These are phyloP conservation scores for Cicer bijugum DNA, from an alignment of 306 rosid species.

Conservation along the genomic window DNA sequence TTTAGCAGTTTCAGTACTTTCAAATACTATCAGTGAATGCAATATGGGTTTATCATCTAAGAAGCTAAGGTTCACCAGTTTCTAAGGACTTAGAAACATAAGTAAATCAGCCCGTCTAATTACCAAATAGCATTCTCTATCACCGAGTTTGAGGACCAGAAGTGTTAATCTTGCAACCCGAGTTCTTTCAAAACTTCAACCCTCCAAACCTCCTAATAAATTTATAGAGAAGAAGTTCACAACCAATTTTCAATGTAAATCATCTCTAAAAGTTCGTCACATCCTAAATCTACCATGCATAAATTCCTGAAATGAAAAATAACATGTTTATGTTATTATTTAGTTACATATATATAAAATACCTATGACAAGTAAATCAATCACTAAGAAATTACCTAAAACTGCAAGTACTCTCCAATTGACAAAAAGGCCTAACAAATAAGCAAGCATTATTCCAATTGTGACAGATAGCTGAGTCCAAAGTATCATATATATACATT, in stretches of 20 bases:
- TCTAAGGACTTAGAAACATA: not conserved
- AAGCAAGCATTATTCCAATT: slow-evolving; percentile 70
- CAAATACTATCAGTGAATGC: too few species aligned
- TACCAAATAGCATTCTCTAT: slow-evolving; percentile 12
- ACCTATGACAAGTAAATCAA: too few species aligned
- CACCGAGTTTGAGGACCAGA: not conserved
- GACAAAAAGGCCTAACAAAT: slow-evolving; percentile 72
- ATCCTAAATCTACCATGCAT: not conserved
- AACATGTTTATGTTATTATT: not conserved
- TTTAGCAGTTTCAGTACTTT: too few species aligned
- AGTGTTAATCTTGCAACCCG: slow-evolving; percentile 6
- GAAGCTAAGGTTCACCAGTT: not conserved
- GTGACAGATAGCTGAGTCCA: slow-evolving; percentile 69
- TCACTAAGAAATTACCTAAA: slow-evolving; percentile 55
- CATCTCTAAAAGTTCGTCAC: slow-evolving; percentile 9
- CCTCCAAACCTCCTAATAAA: not conserved
- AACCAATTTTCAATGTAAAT: not conserved
- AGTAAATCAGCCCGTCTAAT: not conserved
- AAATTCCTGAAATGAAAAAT: slow-evolving; percentile 57
- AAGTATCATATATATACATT: not conserved
- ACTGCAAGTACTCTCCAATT: slow-evolving; percentile 79
- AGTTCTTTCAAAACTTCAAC: not conserved
- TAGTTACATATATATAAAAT: not conserved
- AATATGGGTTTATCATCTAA: too few species aligned
- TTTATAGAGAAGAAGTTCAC: not conserved